Percentiles rank a stretch among this genome's conserved stretches.
Conservation (phyloP, 2,329 filamentous ascomycete genomes). For the Clarireedia sp. region DNA sequence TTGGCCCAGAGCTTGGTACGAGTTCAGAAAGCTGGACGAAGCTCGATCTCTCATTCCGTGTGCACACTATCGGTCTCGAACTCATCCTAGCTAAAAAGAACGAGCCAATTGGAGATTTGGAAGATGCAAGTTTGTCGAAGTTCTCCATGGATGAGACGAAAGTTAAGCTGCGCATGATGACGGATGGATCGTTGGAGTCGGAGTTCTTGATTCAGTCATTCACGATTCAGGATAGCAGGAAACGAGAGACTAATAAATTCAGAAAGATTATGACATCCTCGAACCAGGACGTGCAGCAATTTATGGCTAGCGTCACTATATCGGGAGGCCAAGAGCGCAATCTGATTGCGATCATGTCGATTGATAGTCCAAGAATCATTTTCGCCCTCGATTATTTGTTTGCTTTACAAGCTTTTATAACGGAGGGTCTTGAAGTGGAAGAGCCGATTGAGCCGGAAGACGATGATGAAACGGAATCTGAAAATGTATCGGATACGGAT, state of each 20-base stretch:
- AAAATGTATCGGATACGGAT: slow-evolving; percentile 52
- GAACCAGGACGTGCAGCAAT: slow-evolving; percentile 91
- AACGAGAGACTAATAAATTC: slow-evolving; percentile 86
- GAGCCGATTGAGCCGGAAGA: slow-evolving; percentile 44
- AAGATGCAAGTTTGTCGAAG: slow-evolving; percentile 76
- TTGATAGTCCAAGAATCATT: slow-evolving; percentile 91
- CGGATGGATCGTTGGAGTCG: slow-evolving; percentile 82
- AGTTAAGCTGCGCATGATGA: slow-evolving; percentile 87
- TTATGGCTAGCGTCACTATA: slow-evolving; percentile 96
- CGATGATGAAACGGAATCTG: slow-evolving; percentile 46
- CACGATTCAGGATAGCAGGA: slow-evolving; percentile 88
- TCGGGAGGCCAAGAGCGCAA: slow-evolving; percentile 74
- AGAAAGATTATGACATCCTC: slow-evolving; percentile 96
- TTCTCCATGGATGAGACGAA: slow-evolving; percentile 92
- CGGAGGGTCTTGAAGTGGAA: slow-evolving; percentile 60
- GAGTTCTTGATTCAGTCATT: slow-evolving; percentile 92
- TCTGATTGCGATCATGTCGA: slow-evolving; percentile 82
- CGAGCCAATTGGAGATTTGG: slow-evolving; percentile 69
- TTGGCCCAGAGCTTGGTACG: slow-evolving; percentile 63
- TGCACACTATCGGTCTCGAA: slow-evolving; percentile 81
- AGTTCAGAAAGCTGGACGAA: slow-evolving; percentile 77
- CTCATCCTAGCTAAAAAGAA: slow-evolving; percentile 70
- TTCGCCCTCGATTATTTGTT: slow-evolving; percentile 95
- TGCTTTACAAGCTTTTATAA: slow-evolving; percentile 76
- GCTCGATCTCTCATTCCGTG: slow-evolving; percentile 83